These are phyloP conservation scores for Trichoderma erinaceum DNA, from an alignment of 495 filamentous ascomycete species.

Conservation along the genomic window DNA sequence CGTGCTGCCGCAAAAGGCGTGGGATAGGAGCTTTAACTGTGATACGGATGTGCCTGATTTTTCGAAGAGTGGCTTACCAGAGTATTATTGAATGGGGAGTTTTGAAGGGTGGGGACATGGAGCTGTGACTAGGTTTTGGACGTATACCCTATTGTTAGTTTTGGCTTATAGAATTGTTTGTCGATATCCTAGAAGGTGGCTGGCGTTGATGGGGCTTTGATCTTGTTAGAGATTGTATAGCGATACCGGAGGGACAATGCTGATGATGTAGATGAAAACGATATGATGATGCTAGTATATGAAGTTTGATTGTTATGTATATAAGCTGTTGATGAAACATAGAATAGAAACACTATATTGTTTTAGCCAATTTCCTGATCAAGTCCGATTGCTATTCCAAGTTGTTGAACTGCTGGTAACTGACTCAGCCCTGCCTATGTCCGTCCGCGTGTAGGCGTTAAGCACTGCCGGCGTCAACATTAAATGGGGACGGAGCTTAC, in stretches of 20 bases:
- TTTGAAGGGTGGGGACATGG: not conserved
- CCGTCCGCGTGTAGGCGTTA: too few relatives aligned
- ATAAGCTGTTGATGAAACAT: not conserved
- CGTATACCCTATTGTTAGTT: not conserved
- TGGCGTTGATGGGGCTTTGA: too few relatives aligned
- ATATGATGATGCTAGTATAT: too few relatives aligned
- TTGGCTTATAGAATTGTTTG: not conserved
- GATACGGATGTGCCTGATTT: constrained; percentile 63
- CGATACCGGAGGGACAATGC: too few relatives aligned
- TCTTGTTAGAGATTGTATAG: too few relatives aligned
- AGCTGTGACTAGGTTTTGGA: not conserved
- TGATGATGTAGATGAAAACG: too few relatives aligned
- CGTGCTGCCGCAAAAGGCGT: constrained; percentile 75
- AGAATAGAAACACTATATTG: not conserved
- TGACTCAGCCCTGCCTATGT: too few relatives aligned
- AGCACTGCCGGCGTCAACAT: not conserved
- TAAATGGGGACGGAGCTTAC: not conserved
- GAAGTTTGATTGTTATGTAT: not conserved
- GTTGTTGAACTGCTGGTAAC: too few relatives aligned
- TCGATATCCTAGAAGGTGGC: too few relatives aligned
- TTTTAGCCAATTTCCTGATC: too few relatives aligned
- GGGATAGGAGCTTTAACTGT: constrained; percentile 71
- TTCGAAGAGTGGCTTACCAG: constrained; percentile 45
- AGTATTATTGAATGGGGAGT: constrained; percentile 54
- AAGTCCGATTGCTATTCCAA: too few relatives aligned